Conservation (phyloP, 1,284 basidiomycete species). For the Ceratobasidium theobromae region DNA sequence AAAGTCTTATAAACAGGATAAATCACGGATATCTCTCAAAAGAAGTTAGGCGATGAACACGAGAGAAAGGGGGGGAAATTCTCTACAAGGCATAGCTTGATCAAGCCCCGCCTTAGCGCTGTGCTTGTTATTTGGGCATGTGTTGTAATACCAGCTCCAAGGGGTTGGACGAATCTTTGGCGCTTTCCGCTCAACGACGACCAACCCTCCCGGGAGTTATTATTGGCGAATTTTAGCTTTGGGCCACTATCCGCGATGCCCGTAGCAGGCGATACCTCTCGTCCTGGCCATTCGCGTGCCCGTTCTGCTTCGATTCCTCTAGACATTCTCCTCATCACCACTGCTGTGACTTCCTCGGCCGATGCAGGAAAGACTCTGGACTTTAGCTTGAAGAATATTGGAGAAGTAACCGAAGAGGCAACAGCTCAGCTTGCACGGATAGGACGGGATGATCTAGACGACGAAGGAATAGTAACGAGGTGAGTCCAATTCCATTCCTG, state of each 20-base stretch:
- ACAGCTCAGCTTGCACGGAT: constrained; percentile 70
- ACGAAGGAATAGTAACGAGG: constrained; percentile 69
- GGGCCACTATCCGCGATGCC: constrained; percentile 14
- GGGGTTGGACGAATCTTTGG: background rate
- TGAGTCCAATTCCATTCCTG: constrained; percentile 43
- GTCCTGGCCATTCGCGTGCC: background rate
- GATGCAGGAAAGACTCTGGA: constrained; percentile 82
- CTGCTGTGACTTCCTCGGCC: constrained; percentile 66
- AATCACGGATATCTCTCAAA: too few relatives aligned
- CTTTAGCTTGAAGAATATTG: constrained; percentile 73
- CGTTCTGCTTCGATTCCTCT: constrained; percentile 43
- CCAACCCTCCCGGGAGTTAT: background rate
- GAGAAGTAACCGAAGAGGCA: constrained; percentile 71
- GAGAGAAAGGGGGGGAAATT: background rate
- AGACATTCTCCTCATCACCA: constrained; percentile 58
- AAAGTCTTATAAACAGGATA: too few relatives aligned
- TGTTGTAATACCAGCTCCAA: constrained; percentile 7
- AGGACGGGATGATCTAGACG: constrained; percentile 54
- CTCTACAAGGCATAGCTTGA: too few relatives aligned
- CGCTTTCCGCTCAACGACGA: constrained; percentile 29
- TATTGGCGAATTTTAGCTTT: too few relatives aligned
- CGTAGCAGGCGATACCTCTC: background rate
- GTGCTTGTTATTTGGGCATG: constrained; percentile 2
- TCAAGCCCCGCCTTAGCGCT: background rate
- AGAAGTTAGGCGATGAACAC: background rate